phyloP scores from a whole-genome alignment of 2,329 filamentous ascomycete species.

The Drechslerella coelobrocha region DNA sequence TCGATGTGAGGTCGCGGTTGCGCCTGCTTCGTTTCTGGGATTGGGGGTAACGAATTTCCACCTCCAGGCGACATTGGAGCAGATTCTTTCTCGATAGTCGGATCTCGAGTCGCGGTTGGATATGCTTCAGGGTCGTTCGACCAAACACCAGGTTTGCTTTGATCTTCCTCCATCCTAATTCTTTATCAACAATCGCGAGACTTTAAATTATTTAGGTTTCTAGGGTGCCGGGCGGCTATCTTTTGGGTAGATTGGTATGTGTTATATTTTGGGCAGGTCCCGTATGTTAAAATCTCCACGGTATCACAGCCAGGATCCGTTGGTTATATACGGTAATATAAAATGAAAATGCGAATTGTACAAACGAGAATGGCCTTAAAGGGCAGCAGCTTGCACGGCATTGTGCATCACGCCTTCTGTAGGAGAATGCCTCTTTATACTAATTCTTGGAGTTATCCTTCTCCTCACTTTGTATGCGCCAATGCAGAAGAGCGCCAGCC shows the following conservation, averaged over 20 bases:
- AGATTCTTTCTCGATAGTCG: slow-evolving; percentile 33
- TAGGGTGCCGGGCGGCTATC: neutral
- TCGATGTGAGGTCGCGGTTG: slow-evolving; percentile 30
- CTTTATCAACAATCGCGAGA: slow-evolving; percentile 18
- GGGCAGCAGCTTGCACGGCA: neutral
- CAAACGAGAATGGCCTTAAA: slow-evolving; percentile 1
- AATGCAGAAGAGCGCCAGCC: slow-evolving; percentile 36
- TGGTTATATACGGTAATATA: neutral
- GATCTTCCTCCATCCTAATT: slow-evolving; percentile 22
- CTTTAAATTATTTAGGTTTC: neutral
- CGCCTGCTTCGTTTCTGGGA: slow-evolving; percentile 34
- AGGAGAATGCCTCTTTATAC: slow-evolving; percentile 46
- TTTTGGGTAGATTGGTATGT: neutral
- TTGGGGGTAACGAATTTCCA: slow-evolving; percentile 30
- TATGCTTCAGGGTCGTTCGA: slow-evolving; percentile 44
- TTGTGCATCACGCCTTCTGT: slow-evolving; percentile 27
- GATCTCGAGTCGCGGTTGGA: slow-evolving; percentile 30
- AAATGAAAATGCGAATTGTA: neutral
- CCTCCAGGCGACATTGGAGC: slow-evolving; percentile 46
- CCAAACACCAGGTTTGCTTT: slow-evolving; percentile 29
- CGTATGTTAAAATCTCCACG: slow-evolving; percentile 3
- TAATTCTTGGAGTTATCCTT: slow-evolving; percentile 22
- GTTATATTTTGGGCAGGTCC: neutral
- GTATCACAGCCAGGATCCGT: neutral
- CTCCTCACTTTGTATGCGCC: slow-evolving; percentile 31